Conservation (phyloP, 371 early-diverging fungal species). For the Zychaea mexicana region DNA sequence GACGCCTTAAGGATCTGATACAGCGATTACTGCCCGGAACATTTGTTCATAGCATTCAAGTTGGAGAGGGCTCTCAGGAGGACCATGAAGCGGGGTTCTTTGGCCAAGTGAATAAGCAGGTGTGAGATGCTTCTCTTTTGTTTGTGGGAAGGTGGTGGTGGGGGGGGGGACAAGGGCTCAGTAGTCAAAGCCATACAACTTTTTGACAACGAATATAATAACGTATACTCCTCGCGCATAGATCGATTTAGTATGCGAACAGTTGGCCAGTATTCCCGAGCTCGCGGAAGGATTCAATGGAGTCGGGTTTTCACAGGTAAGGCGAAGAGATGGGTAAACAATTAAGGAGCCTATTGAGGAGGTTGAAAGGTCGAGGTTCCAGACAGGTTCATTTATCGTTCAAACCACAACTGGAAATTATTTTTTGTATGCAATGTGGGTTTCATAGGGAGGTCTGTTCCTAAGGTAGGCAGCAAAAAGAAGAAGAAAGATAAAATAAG, state of each 20-base stretch:
- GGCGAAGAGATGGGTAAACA: too few relatives aligned
- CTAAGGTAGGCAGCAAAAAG: constrained; percentile 42
- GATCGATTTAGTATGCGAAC: constrained; percentile 65
- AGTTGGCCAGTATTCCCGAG: constrained; percentile 54
- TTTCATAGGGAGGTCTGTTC: constrained; percentile 58
- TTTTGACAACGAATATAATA: not conserved
- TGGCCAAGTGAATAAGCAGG: constrained; percentile 78
- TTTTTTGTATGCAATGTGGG: not conserved
- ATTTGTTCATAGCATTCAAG: constrained; percentile 76
- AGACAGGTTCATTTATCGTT: not conserved
- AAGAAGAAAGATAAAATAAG: constrained; percentile 1
- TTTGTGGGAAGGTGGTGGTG: too few relatives aligned
- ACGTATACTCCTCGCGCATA: constrained; percentile 12
- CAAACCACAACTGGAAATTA: not conserved
- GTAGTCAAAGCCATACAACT: not conserved
- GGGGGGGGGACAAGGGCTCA: not conserved
- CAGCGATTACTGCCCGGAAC: constrained; percentile 60
- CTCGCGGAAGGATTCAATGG: constrained; percentile 82
- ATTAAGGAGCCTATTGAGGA: too few relatives aligned
- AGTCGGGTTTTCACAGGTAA: constrained; percentile 94
- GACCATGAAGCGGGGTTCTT: constrained; percentile 86
- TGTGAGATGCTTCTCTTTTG: constrained; percentile 8
- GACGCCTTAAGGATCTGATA: constrained; percentile 54
- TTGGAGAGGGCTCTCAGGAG: constrained; percentile 60
- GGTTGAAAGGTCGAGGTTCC: not conserved